Percentiles rank a stretch among this genome's conserved stretches.
Evolutionary conservation across 768 basidiomycete genomes (phyloP).

Genomic region (Psilocybe cubensis): DNA sequence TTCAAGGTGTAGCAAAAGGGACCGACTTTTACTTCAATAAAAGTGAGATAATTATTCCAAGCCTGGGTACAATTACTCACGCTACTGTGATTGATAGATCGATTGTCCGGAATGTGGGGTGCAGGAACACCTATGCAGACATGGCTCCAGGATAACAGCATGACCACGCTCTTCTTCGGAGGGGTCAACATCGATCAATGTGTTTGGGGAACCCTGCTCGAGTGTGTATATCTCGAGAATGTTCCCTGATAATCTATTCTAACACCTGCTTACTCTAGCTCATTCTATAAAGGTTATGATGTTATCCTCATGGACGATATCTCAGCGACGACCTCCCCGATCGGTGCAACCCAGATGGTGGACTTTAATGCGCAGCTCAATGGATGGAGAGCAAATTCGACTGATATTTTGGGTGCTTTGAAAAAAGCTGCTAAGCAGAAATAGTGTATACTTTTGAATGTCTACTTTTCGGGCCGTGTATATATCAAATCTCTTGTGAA

Average conservation of each 20-base stretch:
- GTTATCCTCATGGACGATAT: conserved; percentile 36
- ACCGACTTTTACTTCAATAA: conserved; percentile 39
- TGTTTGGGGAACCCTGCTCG: conserved; percentile 35
- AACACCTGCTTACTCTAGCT: conserved; percentile 17
- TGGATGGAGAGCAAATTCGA: conserved; percentile 33
- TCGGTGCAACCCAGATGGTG: conserved; percentile 33
- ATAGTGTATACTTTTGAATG: too few relatives aligned
- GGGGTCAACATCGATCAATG: conserved; percentile 40
- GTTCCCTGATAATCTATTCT: not conserved
- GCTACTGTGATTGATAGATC: conserved; percentile 18
- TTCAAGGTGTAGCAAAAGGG: conserved; percentile 31
- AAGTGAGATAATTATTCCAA: conserved; percentile 19
- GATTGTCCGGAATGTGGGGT: conserved; percentile 38
- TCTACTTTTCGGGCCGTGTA: too few relatives aligned
- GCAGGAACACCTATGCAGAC: conserved; percentile 36
- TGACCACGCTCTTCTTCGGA: conserved; percentile 36
- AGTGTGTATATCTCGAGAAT: conserved; percentile 17
- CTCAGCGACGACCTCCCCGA: conserved; percentile 34
- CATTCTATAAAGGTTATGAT: conserved; percentile 38
- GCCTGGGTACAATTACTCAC: not conserved
- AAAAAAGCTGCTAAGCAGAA: conserved; percentile 13
- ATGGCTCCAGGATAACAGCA: conserved; percentile 34
- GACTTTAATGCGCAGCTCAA: conserved; percentile 31
- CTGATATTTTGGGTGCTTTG: conserved; percentile 26
- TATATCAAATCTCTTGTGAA: too few relatives aligned